A percentile compares a stretch with the other conserved stretches of the same genome.
Conservation (phyloP, 2,329 filamentous ascomycete species). For the Phyllosticta ampelicida region DNA sequence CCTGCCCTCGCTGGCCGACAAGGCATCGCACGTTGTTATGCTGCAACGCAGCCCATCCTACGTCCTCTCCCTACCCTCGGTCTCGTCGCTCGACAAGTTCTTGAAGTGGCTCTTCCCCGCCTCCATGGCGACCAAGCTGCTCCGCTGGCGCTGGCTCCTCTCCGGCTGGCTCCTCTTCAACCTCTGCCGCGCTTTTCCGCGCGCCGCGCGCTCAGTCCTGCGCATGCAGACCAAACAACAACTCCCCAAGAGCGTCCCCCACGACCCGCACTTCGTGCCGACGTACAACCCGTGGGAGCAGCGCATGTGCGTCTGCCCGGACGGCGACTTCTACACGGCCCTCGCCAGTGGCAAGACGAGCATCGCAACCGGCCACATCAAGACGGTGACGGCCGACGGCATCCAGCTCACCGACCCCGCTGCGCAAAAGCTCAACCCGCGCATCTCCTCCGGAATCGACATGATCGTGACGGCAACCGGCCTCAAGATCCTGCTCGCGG, state of each 20-base stretch:
- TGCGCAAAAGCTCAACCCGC: constrained; percentile 21
- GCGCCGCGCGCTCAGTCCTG: constrained; percentile 38
- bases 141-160: constrained; percentile 44
- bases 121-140: constrained; percentile 36
- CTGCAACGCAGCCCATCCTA: constrained; percentile 70
- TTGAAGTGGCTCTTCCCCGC: constrained; percentile 37
- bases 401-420: constrained; percentile 35
- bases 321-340: constrained; percentile 48
- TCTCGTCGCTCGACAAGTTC: constrained; percentile 26
- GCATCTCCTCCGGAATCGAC: constrained; percentile 40
- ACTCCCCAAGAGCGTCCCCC: constrained; percentile 38
- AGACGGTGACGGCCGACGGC: constrained; percentile 37
- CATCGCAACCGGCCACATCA: constrained; percentile 46
- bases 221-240: constrained; percentile 34
- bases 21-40: constrained; percentile 58
- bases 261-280: constrained; percentile 38
- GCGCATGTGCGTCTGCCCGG: constrained; percentile 58
- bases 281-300: constrained; percentile 53
- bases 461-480: constrained; percentile 57
- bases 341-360: constrained; percentile 41
- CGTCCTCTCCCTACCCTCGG: constrained; percentile 44
- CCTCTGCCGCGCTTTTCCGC: constrained; percentile 46
- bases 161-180: constrained; percentile 37
- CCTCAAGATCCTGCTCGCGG: constrained; percentile 45
- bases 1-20: constrained; percentile 56